These are phyloP conservation scores for Lagenaria siceraria DNA, from an alignment of 306 rosid species.

Conservation along the genomic window DNA sequence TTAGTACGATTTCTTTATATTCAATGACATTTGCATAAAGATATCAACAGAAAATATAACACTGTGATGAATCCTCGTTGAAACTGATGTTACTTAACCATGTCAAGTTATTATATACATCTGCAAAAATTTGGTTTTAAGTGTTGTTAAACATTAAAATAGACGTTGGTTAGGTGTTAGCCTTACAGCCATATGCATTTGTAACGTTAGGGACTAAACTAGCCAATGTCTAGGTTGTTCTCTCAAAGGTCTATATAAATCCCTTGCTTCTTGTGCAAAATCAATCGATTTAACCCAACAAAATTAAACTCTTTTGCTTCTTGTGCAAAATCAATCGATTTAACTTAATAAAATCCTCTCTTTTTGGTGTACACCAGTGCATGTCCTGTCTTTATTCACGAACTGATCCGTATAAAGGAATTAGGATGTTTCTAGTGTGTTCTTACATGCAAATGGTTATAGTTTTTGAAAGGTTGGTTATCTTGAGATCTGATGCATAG, in stretches of 20 bases:
- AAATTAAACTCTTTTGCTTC: background rate
- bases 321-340: background rate
- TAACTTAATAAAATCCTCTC: background rate
- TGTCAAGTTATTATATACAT: background rate
- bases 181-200: background rate
- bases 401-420: background rate
- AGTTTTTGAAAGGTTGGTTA: background rate
- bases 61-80: background rate
- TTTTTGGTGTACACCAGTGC: background rate
- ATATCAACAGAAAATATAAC: background rate
- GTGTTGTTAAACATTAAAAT: background rate
- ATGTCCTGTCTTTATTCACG: background rate
- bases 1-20: background rate
- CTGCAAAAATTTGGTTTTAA: background rate
- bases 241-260: background rate
- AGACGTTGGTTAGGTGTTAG: background rate
- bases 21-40: background rate
- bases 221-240: background rate
- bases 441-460: background rate
- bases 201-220: background rate
- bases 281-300: background rate
- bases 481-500: background rate
- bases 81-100: background rate
- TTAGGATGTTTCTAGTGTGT: background rate
- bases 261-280: background rate